A percentile compares a stretch with the other conserved stretches of the same genome.
Evolutionary conservation across 164 flowering plant genomes (phyloP).

Genomic region (Annona cherimola): DNA sequence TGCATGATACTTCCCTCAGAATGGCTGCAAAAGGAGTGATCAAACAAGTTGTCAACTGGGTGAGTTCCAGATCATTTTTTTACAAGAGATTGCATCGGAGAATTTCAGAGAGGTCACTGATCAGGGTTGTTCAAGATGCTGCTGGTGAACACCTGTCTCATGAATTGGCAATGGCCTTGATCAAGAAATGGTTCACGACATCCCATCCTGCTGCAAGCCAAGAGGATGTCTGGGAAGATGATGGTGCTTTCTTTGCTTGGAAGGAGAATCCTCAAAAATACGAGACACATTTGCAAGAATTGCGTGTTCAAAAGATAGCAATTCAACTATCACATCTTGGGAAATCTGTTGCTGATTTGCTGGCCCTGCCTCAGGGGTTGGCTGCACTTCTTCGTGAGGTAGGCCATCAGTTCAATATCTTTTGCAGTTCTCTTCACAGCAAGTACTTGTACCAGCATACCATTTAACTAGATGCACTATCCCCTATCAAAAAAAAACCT

Average conservation of each 20-base stretch:
- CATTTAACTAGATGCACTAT: neutral
- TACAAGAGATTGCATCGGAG: slow-evolving; percentile 72
- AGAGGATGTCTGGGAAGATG: slow-evolving; percentile 65
- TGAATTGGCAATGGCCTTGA: slow-evolving; percentile 53
- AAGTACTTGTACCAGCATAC: neutral
- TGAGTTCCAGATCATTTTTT: slow-evolving; percentile 65
- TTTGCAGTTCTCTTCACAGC: neutral
- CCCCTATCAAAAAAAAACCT: neutral
- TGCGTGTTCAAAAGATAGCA: slow-evolving; percentile 69
- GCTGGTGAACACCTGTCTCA: slow-evolving; percentile 69
- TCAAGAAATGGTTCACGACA: slow-evolving; percentile 67
- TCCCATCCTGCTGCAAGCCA: slow-evolving; percentile 33
- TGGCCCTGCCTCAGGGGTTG: slow-evolving; percentile 80
- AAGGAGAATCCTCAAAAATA: slow-evolving; percentile 61
- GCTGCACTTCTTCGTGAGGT: slow-evolving; percentile 84
- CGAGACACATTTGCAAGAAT: slow-evolving; percentile 55
- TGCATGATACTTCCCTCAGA: slow-evolving; percentile 92
- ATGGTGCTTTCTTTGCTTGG: slow-evolving; percentile 78
- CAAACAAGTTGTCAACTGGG: slow-evolving; percentile 77
- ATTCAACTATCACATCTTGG: slow-evolving; percentile 63
- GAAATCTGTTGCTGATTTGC: slow-evolving; percentile 60
- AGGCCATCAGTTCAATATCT: slow-evolving; percentile 10
- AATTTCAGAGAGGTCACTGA: slow-evolving; percentile 58
- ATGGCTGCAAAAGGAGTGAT: slow-evolving; percentile 97
- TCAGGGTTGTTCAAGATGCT: slow-evolving; percentile 59